Percentiles rank a stretch among this genome's conserved stretches.
These are phyloP conservation scores for Plantago coronopus DNA, from an alignment of 305 asterid species.

Conservation along the genomic window DNA sequence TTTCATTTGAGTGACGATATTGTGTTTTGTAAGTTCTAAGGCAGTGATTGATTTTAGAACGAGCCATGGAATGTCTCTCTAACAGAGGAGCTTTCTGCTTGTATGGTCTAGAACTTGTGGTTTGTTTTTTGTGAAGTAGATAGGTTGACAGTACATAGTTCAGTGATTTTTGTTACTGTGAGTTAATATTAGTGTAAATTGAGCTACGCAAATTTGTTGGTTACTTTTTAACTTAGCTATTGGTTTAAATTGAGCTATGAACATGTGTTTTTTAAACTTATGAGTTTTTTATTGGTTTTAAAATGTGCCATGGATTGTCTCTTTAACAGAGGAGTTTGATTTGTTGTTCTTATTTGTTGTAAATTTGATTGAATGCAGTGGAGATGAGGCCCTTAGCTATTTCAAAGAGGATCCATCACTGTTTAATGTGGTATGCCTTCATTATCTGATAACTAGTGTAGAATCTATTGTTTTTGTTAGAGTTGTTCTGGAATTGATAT, in stretches of 20 bases:
- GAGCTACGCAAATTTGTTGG: too few species aligned
- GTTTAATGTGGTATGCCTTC: constrained; percentile 46
- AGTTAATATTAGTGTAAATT: too few species aligned
- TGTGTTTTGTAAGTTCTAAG: not conserved
- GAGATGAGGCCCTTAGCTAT: constrained; percentile 50
- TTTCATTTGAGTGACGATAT: not conserved
- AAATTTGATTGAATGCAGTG: constrained; percentile 28
- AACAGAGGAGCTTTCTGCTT: not conserved
- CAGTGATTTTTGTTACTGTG: too few species aligned
- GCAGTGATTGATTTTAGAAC: not conserved
- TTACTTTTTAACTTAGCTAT: too few species aligned
- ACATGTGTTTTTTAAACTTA: too few species aligned
- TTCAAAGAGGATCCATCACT: constrained; percentile 51
- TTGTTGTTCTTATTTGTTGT: not conserved
- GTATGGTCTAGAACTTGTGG: too few species aligned
- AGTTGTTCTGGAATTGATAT: not conserved
- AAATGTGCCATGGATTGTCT: not conserved
- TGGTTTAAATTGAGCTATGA: not conserved
- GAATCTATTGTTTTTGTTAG: not conserved
- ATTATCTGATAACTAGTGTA: not conserved
- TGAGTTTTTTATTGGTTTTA: not conserved
- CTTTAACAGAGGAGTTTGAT: not conserved
- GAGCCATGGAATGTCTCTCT: not conserved
- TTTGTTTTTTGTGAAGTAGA: too few species aligned
- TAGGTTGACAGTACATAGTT: too few species aligned